These are phyloP conservation scores for Fusarium continuum DNA, from an alignment of 2,329 filamentous ascomycete species.

Conservation along the genomic window DNA sequence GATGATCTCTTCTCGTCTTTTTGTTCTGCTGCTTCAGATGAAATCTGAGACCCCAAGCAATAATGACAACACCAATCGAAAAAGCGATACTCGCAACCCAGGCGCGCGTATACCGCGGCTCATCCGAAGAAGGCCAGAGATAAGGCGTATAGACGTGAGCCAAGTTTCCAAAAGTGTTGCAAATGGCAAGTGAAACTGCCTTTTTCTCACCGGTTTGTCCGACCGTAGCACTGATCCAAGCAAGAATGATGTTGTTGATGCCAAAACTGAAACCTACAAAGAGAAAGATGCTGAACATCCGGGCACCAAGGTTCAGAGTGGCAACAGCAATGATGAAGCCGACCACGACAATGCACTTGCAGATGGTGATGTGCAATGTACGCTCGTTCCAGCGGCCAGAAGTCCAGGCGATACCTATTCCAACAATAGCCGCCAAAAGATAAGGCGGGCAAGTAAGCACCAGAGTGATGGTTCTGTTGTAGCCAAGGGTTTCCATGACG, in stretches of 20 bases:
- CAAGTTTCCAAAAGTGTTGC: conserved; percentile 28
- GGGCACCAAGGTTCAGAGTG: conserved; percentile 32
- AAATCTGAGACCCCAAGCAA: conserved; percentile 12
- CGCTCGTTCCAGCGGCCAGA: conserved; percentile 56
- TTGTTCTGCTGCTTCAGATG: conserved; percentile 12
- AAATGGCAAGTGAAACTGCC: conserved; percentile 26
- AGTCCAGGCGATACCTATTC: conserved; percentile 35
- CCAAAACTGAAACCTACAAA: conserved; percentile 52
- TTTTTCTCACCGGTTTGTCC: conserved; percentile 60
- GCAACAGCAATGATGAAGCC: conserved; percentile 39
- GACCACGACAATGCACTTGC: conserved; percentile 51
- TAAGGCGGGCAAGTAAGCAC: conserved; percentile 61
- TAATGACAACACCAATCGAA: conserved; percentile 19
- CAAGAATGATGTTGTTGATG: conserved; percentile 55
- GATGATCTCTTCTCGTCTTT: conserved; percentile 15
- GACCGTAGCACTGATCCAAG: conserved; percentile 51
- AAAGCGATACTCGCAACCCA: conserved; percentile 21
- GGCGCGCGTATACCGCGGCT: conserved; percentile 17
- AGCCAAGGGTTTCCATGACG: conserved; percentile 57
- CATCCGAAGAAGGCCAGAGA: conserved; percentile 18
- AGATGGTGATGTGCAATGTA: conserved; percentile 18
- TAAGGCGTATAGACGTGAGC: conserved; percentile 30
- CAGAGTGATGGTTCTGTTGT: conserved; percentile 56
- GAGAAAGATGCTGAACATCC: conserved; percentile 47
- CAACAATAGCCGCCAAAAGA: conserved; percentile 50